A percentile compares a stretch with the other conserved stretches of the same genome.
Conservation (phyloP, 1,139 yeast genomes). For the Lodderomyces theae region DNA sequence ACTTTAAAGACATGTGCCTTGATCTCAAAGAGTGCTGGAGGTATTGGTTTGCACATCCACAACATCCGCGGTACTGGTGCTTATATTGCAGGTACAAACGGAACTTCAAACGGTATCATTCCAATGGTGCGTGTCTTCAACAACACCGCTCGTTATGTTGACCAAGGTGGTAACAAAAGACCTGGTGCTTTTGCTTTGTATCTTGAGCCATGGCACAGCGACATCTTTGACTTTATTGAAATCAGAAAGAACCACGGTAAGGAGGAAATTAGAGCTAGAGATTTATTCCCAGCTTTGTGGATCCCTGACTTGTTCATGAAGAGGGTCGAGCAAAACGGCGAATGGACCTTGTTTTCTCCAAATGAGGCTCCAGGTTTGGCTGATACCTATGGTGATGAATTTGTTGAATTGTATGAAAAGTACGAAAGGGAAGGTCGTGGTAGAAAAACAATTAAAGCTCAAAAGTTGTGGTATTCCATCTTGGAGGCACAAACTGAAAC, state of each 20-base stretch:
- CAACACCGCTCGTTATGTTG: slow-evolving; percentile 89
- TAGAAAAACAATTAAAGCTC: slow-evolving; percentile 72
- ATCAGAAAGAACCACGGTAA: slow-evolving; percentile 88
- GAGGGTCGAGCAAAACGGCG: slow-evolving; percentile 73
- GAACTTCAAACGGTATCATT: slow-evolving; percentile 82
- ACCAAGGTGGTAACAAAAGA: slow-evolving; percentile 92
- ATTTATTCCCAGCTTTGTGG: slow-evolving; percentile 89
- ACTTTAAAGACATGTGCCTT: slow-evolving; percentile 84
- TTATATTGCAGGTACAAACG: slow-evolving; percentile 85
- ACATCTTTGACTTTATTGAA: slow-evolving; percentile 77
- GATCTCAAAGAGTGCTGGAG: slow-evolving; percentile 89
- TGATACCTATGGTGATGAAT: slow-evolving; percentile 80
- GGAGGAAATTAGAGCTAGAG: slow-evolving; percentile 88
- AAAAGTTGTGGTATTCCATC: slow-evolving; percentile 84
- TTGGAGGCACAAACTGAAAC: slow-evolving; percentile 90
- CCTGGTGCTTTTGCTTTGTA: slow-evolving; percentile 92
- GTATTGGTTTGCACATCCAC: slow-evolving; percentile 82
- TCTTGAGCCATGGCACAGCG: slow-evolving; percentile 91
- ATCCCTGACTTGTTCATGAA: slow-evolving; percentile 87
- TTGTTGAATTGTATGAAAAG: slow-evolving; percentile 63
- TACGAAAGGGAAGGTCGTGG: slow-evolving; percentile 76
- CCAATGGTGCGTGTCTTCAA: slow-evolving; percentile 90
- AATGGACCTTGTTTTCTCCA: slow-evolving; percentile 87
- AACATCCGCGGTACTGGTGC: slow-evolving; percentile 85
- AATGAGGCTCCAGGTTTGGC: slow-evolving; percentile 82